A percentile compares a stretch with the other conserved stretches of the same genome.
Evolutionary conservation across 805 yeast species (phyloP).

Genomic region (Sugiyamaella americana): DNA sequence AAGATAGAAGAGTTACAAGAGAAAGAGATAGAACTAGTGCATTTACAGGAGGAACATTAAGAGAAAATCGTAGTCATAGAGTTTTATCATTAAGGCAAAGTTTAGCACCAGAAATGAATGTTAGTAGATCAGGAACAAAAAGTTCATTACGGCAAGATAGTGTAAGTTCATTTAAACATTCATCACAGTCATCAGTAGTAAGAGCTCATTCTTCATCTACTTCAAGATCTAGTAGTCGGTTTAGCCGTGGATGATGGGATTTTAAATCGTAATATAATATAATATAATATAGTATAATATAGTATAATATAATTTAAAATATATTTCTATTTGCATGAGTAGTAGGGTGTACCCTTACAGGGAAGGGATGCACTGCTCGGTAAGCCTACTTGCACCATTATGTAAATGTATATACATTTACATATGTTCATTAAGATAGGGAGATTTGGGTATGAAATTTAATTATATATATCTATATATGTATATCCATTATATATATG

Average conservation of each 20-base stretch:
- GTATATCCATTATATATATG: too few species aligned
- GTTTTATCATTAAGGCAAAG: constrained; percentile 21
- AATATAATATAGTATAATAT: too few species aligned
- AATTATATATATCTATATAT: too few species aligned
- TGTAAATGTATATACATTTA: too few species aligned
- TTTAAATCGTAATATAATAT: too few species aligned
- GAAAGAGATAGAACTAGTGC: constrained; percentile 17
- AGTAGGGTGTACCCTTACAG: too few species aligned
- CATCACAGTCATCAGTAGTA: not conserved
- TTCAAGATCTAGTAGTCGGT: constrained; percentile 10
- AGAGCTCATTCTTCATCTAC: constrained; percentile 3
- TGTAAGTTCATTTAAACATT: constrained; percentile 11
- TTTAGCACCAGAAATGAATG: constrained; percentile 24
- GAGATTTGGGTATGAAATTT: too few species aligned
- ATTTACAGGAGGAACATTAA: constrained; percentile 7
- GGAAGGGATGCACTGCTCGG: too few species aligned
- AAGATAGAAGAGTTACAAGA: constrained; percentile 13
- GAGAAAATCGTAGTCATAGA: constrained; percentile 12
- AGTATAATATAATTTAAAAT: too few species aligned
- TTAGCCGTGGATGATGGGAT: constrained; percentile 5
- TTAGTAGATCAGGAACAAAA: constrained; percentile 8
- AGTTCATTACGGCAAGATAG: constrained; percentile 15
- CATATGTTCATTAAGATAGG: too few species aligned
- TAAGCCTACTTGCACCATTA: too few species aligned
- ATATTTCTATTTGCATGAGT: too few species aligned